Evolutionary conservation across 768 basidiomycete genomes (phyloP).

Genomic region (Pholiota molesta): DNA sequence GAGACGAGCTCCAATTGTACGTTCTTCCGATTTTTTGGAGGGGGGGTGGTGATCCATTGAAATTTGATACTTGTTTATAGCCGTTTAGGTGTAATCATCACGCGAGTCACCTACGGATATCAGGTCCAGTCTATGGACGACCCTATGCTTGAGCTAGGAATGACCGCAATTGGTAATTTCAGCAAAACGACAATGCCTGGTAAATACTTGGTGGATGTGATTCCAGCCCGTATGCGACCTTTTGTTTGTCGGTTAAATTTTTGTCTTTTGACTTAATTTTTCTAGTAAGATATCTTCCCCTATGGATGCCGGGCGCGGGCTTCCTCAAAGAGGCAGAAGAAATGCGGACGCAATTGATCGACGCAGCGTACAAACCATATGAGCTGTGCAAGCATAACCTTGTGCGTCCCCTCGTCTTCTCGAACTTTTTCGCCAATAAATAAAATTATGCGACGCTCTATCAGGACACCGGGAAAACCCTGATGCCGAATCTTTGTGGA

Average conservation of each 20-base stretch:
- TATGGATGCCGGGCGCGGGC: conserved; percentile 59
- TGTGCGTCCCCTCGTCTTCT: conserved; percentile 30
- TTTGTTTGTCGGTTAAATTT: not conserved
- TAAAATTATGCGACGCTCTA: not conserved
- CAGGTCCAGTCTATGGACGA: conserved; percentile 51
- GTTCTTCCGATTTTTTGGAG: not conserved
- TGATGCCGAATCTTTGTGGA: conserved; percentile 41
- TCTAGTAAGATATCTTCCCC: conserved; percentile 50
- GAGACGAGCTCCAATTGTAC: conserved; percentile 31
- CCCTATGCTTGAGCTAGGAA: conserved; percentile 49
- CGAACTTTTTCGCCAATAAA: not conserved
- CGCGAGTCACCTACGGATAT: conserved; percentile 60
- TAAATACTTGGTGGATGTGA: conserved; percentile 39
- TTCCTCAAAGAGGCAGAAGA: conserved; percentile 49
- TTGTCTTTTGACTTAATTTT: too few species aligned
- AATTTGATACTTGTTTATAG: too few species aligned
- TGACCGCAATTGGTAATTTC: conserved; percentile 52
- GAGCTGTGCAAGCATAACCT: conserved; percentile 47
- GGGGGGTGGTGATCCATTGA: too few species aligned
- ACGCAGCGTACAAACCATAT: conserved; percentile 39
- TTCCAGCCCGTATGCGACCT: conserved; percentile 33
- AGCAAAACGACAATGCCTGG: conserved; percentile 45
- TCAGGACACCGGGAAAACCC: conserved; percentile 43
- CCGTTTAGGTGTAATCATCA: conserved; percentile 53
- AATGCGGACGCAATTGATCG: conserved; percentile 35